Evolutionary conservation across 2,329 filamentous ascomycete species (phyloP).

Genomic region (Ilyonectria sp.): DNA sequence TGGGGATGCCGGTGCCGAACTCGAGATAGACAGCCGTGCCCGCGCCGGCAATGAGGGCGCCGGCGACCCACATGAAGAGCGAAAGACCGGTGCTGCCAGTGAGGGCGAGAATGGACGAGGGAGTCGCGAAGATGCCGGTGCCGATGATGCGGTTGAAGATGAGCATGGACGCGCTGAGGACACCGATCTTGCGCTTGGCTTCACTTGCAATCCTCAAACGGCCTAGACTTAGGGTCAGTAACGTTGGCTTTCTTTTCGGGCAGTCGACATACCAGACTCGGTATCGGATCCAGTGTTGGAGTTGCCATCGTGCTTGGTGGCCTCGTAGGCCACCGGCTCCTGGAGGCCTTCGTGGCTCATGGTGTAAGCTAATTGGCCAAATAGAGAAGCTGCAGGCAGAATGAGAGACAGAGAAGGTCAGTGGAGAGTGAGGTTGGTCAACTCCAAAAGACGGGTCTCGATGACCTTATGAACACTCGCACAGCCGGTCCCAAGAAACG

Average conservation of each 20-base stretch:
- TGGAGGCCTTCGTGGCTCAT: slow-evolving; percentile 43
- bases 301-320: slow-evolving; percentile 33
- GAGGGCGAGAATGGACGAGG: slow-evolving; percentile 69
- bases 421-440: neutral
- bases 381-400: neutral
- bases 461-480: slow-evolving; percentile 20
- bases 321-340: slow-evolving; percentile 27
- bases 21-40: slow-evolving; percentile 78
- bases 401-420: neutral
- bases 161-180: slow-evolving; percentile 69
- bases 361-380: slow-evolving; percentile 13
- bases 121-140: slow-evolving; percentile 77
- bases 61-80: slow-evolving; percentile 75
- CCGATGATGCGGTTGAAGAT: slow-evolving; percentile 78
- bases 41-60: slow-evolving; percentile 73
- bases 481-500: slow-evolving; percentile 9
- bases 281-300: slow-evolving; percentile 37
- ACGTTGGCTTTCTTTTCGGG: neutral
- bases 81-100: slow-evolving; percentile 74
- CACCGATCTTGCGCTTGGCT: slow-evolving; percentile 69
- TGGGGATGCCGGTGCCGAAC: slow-evolving; percentile 75
- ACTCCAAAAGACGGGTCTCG: slow-evolving; percentile 7
- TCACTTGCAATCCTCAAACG: slow-evolving; percentile 59
- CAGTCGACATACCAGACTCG: slow-evolving; percentile 40
- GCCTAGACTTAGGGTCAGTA: slow-evolving; percentile 38